phyloP scores from a whole-genome alignment of 1,139 yeast genomes.

The Suhomyces yuchorum region DNA sequence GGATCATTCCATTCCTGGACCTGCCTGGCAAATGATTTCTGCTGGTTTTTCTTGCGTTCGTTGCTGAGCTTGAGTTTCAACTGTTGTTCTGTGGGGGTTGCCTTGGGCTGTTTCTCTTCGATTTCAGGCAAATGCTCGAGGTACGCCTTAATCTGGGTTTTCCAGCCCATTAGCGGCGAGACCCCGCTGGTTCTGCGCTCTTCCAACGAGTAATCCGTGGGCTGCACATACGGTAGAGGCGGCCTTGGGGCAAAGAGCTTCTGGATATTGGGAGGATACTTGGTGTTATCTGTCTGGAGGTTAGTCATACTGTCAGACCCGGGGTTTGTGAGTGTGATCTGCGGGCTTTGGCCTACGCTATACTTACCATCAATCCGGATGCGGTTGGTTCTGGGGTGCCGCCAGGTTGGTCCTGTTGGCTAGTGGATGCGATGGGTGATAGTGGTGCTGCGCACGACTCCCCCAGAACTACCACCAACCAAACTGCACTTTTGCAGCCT shows the following conservation, averaged over 20 bases:
- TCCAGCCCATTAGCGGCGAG: conserved; percentile 51
- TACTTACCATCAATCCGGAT: not conserved
- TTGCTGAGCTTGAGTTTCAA: conserved; percentile 12
- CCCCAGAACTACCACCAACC: no score
- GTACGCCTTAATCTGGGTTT: conserved; percentile 28
- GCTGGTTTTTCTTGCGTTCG: conserved; percentile 12
- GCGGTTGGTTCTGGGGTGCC: not conserved
- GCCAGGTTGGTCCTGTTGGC: not conserved
- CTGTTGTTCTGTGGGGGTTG: conserved; percentile 15
- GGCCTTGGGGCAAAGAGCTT: conserved; percentile 69
- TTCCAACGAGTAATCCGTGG: conserved; percentile 57
- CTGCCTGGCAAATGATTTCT: conserved; percentile 40
- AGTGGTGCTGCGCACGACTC: not conserved
- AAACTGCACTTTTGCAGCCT: no score
- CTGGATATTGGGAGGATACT: conserved; percentile 65
- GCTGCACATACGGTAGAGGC: conserved; percentile 58
- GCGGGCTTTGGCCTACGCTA: not conserved
- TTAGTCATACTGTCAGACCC: conserved; percentile 10
- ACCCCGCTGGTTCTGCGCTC: conserved; percentile 53
- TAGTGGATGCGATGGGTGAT: not conserved
- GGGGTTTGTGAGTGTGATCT: not conserved
- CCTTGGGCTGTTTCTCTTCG: conserved; percentile 24
- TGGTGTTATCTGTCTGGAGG: conserved; percentile 23
- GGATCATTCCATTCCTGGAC: conserved; percentile 42
- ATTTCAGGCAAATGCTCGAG: conserved; percentile 33